Evolutionary conservation across 2,329 filamentous ascomycete genomes (phyloP).

Genomic region (Phoma sp.): DNA sequence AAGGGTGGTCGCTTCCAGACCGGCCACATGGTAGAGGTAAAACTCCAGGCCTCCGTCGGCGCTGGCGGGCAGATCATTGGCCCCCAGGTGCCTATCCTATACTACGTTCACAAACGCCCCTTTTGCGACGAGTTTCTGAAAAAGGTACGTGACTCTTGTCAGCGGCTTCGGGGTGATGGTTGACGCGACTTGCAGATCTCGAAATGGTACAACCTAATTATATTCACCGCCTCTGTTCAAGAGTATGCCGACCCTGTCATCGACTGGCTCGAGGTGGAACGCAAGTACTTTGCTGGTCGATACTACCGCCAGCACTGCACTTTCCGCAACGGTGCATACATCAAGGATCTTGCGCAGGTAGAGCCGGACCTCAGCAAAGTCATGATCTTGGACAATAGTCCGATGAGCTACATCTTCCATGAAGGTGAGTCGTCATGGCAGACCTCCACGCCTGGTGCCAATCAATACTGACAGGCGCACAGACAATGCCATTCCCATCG

Average conservation of each 20-base stretch:
- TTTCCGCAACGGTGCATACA: constrained; percentile 92
- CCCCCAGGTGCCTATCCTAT: constrained; percentile 93
- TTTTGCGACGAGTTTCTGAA: constrained; percentile 96
- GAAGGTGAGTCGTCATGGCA: constrained; percentile 68
- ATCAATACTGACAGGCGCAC: constrained; percentile 4
- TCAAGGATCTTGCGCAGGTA: constrained; percentile 95
- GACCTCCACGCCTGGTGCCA: constrained; percentile 28
- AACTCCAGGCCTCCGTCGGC: constrained; percentile 75
- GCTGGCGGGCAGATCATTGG: constrained; percentile 72
- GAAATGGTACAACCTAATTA: constrained; percentile 97
- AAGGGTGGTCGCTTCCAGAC: constrained; percentile 95
- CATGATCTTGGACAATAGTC: constrained; percentile 98
- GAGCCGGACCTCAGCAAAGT: constrained; percentile 97
- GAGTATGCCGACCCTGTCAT: constrained; percentile 99
- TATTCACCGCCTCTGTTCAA: constrained; percentile 97
- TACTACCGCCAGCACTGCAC: constrained; percentile 99
- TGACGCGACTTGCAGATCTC: constrained; percentile 65
- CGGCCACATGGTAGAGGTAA: constrained; percentile 98
- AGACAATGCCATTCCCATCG: constrained; percentile 99
- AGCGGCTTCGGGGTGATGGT: background rate
- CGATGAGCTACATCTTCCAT: constrained; percentile 97
- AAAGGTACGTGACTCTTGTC: constrained; percentile 61
- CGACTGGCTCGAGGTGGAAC: constrained; percentile 95
- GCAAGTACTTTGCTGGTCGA: constrained; percentile 91
- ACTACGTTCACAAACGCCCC: constrained; percentile 98